These are phyloP conservation scores for Cutaneotrichosporon mucoides DNA, from an alignment of 1,284 basidiomycete species.

Conservation along the genomic window DNA sequence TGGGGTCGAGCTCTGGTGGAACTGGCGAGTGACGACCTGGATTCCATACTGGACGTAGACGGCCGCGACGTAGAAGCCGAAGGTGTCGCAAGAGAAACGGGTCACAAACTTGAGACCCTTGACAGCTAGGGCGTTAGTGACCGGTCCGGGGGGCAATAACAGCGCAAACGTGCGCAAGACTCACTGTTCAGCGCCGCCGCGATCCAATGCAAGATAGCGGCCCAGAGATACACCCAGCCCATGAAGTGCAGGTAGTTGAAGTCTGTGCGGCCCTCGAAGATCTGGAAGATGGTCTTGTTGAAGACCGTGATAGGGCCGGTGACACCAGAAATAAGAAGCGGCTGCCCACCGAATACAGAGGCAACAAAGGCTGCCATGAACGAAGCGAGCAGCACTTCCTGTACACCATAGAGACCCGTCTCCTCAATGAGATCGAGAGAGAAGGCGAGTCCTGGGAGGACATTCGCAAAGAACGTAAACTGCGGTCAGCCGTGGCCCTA, in stretches of 20 bases:
- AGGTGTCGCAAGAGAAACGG: slow-evolving; percentile 85
- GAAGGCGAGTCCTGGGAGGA: slow-evolving; percentile 87
- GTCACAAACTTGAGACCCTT: slow-evolving; percentile 82
- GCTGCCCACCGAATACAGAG: slow-evolving; percentile 83
- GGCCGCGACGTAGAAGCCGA: slow-evolving; percentile 71
- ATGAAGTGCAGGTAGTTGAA: slow-evolving; percentile 75
- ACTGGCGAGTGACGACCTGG: slow-evolving; percentile 73
- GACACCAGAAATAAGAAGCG: slow-evolving; percentile 87
- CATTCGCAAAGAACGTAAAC: slow-evolving; percentile 51
- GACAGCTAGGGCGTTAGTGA: slow-evolving; percentile 56
- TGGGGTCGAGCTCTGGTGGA: slow-evolving; percentile 54
- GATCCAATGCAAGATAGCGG: slow-evolving; percentile 85
- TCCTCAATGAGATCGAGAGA: slow-evolving; percentile 88
- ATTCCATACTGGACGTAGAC: slow-evolving; percentile 80
- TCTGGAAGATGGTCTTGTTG: slow-evolving; percentile 84
- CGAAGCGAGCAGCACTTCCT: slow-evolving; percentile 63
- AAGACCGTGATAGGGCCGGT: slow-evolving; percentile 90
- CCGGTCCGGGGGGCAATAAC: too few relatives aligned
- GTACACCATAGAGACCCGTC: slow-evolving; percentile 80
- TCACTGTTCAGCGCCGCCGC: slow-evolving; percentile 76
- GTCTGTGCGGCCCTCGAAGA: slow-evolving; percentile 53
- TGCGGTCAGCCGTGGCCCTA: slow-evolving; percentile 27
- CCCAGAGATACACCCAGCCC: slow-evolving; percentile 91
- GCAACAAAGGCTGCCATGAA: slow-evolving; percentile 92
- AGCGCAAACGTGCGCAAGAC: slow-evolving; percentile 28